A percentile compares a stretch with the other conserved stretches of the same genome.
Conservation (phyloP, 441 rosid genomes). For the Adansonia rubrostipa region DNA sequence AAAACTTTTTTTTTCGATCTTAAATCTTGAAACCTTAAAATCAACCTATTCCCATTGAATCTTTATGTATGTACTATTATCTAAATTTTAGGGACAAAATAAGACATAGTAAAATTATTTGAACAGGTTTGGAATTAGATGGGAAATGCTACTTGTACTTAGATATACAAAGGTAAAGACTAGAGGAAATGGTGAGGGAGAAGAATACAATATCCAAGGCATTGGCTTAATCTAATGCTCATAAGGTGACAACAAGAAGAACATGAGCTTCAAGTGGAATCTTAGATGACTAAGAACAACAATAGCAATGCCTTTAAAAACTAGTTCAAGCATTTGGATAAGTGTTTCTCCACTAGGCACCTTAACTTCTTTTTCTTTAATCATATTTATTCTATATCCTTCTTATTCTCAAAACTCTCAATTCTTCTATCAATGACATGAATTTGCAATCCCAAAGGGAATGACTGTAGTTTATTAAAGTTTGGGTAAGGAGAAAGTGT, state of each 20-base stretch:
- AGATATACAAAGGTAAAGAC: neutral
- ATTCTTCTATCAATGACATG: neutral
- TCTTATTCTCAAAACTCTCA: neutral
- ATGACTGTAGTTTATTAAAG: too few relatives aligned
- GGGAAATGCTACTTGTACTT: neutral
- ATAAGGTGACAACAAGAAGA: constrained; percentile 11
- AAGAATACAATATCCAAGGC: constrained; percentile 47
- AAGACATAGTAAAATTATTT: too few relatives aligned
- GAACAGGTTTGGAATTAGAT: neutral
- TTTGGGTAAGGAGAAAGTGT: too few relatives aligned
- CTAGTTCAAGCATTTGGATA: constrained; percentile 70
- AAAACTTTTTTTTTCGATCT: too few relatives aligned
- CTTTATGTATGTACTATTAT: too few relatives aligned
- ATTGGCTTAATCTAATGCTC: constrained; percentile 44
- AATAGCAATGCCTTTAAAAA: constrained; percentile 44
- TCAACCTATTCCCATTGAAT: too few relatives aligned
- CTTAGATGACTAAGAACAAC: constrained; percentile 33
- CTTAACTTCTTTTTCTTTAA: constrained; percentile 14
- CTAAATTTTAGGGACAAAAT: too few relatives aligned
- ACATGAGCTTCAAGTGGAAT: constrained; percentile 45
- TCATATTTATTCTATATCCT: neutral
- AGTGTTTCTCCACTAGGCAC: constrained; percentile 63
- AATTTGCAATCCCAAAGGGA: neutral
- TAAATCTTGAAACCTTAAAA: too few relatives aligned
- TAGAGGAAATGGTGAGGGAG: constrained; percentile 8